Conservation (phyloP, 164 flowering plant genomes). For the Umbilicus rupestris region DNA sequence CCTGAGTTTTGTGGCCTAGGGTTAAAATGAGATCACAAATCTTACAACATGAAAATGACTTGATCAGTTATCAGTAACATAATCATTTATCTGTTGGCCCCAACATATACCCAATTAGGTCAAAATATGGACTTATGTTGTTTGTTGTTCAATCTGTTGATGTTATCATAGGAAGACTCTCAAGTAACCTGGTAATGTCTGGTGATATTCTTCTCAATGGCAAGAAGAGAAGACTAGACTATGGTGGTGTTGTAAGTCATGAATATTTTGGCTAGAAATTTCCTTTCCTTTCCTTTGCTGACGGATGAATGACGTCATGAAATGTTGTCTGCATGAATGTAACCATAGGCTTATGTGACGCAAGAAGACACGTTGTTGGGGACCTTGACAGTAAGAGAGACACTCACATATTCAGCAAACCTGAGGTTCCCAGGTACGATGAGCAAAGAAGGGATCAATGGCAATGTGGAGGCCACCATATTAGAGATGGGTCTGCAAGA, state of each 20-base stretch:
- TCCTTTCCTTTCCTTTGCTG: too few relatives aligned
- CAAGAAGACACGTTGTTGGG: constrained; percentile 67
- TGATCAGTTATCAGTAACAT: too few relatives aligned
- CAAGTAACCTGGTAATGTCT: constrained; percentile 49
- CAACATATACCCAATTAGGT: too few relatives aligned
- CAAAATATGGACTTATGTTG: too few relatives aligned
- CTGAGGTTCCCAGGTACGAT: constrained; percentile 46
- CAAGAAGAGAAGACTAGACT: constrained; percentile 39
- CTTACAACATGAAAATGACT: too few relatives aligned
- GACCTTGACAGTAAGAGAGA: constrained; percentile 69
- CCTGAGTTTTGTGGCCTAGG: too few relatives aligned
- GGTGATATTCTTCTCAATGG: constrained; percentile 66
- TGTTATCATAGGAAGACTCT: constrained; percentile 44
- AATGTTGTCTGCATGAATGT: too few relatives aligned
- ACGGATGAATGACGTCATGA: too few relatives aligned
- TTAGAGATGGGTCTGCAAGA: constrained; percentile 67
- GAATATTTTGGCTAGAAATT: not conserved
- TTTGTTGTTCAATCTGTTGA: not conserved
- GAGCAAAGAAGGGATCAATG: constrained; percentile 31
- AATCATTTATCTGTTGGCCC: too few relatives aligned
- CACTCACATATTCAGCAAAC: constrained; percentile 56
- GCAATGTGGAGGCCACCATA: constrained; percentile 49
- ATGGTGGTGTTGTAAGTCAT: constrained; percentile 49
- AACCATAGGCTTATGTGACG: constrained; percentile 70
- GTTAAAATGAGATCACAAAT: too few relatives aligned